phyloP scores from a whole-genome alignment of 345 rosid species.

The Chamaenerion angustifolium region DNA sequence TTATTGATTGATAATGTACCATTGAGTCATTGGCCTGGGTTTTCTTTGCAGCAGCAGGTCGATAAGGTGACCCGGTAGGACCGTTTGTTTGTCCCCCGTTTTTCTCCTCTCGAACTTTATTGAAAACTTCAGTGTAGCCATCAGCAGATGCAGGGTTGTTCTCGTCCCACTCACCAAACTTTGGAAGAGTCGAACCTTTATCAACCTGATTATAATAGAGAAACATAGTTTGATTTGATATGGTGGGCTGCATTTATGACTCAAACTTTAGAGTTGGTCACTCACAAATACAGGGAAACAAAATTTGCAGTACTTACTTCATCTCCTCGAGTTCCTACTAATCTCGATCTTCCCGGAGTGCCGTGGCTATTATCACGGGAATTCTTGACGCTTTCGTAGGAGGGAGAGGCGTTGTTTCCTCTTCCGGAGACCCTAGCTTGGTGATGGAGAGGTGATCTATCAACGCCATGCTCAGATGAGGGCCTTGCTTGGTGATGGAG shows the following conservation, averaged over 20 bases:
- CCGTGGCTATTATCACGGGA: conserved; percentile 41
- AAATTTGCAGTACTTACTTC: conserved; percentile 44
- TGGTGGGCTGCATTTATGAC: too few species aligned
- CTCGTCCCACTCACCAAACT: conserved; percentile 89
- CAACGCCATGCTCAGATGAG: conserved; percentile 43
- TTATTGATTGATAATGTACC: conserved; percentile 20
- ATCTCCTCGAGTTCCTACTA: conserved; percentile 40
- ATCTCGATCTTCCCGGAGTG: conserved; percentile 45
- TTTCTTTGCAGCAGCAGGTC: neutral
- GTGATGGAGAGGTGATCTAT: conserved; percentile 58
- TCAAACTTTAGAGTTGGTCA: too few species aligned
- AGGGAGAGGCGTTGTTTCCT: conserved; percentile 25
- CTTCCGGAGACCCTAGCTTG: conserved; percentile 38
- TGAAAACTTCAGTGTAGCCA: conserved; percentile 78
- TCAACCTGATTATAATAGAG: conserved; percentile 30
- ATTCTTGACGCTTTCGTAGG: conserved; percentile 41
- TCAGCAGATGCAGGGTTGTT: conserved; percentile 73
- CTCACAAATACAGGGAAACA: too few species aligned
- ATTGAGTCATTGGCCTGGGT: conserved; percentile 15
- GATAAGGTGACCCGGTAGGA: conserved; percentile 26
- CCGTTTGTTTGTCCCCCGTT: conserved; percentile 26
- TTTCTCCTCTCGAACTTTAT: conserved; percentile 69
- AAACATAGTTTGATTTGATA: too few species aligned
- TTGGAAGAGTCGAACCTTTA: conserved; percentile 68
- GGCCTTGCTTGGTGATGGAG: conserved; percentile 38